phyloP scores from a whole-genome alignment of 108 stramenopile genomes.

The Hondaea fermentalgiana region DNA sequence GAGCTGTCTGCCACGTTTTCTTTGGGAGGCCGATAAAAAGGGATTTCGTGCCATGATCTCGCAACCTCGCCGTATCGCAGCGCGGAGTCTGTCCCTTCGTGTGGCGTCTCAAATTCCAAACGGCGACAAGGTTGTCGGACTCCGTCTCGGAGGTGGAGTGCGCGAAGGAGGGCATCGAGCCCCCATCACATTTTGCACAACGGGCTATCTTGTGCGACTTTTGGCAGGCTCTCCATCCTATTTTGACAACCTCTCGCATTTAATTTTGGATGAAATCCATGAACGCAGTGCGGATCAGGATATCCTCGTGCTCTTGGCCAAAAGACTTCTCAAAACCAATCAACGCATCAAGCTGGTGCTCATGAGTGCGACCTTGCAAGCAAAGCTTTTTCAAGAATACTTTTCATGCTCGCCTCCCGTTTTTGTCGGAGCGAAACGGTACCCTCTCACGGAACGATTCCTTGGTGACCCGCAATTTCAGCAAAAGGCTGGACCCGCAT shows the following conservation, averaged over 20 bases:
- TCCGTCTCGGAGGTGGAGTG: background rate
- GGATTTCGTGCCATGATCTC: background rate
- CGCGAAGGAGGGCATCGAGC: background rate
- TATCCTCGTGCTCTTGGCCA: conserved; percentile 47
- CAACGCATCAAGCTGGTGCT: background rate
- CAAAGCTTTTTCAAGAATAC: background rate
- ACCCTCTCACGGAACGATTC: background rate
- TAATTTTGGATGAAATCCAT: conserved; percentile 69
- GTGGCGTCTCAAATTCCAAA: background rate
- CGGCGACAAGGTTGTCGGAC: background rate
- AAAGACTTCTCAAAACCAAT: background rate
- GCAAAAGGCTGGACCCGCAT: background rate
- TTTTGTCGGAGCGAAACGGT: background rate
- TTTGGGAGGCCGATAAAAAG: background rate
- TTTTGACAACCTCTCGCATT: conserved; percentile 45
- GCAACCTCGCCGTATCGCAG: background rate
- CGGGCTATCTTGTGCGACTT: background rate
- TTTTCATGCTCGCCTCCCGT: background rate
- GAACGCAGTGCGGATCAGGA: conserved; percentile 61
- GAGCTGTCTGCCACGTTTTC: background rate
- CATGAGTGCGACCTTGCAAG: conserved; percentile 21
- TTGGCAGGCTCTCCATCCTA: background rate
- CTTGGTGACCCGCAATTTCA: background rate
- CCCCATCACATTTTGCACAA: background rate
- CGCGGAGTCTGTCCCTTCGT: background rate